Evolutionary conservation across 768 basidiomycete genomes (phyloP), one percentile per base, ranked within the genome.

Genomic region (Lentinula lateritia): DNA sequence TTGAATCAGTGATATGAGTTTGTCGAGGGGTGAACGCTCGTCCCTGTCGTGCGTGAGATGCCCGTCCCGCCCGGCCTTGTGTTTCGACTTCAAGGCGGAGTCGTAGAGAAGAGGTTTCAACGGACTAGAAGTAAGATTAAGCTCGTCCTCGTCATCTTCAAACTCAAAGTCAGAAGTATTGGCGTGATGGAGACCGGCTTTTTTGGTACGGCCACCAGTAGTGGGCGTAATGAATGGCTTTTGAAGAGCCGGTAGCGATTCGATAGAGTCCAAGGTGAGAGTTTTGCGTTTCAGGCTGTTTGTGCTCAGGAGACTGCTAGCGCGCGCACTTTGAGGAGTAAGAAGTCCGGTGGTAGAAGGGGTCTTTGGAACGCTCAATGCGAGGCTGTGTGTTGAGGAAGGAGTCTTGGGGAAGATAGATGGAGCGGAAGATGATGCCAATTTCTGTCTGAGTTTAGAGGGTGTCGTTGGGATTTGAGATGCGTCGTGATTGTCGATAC

Each of bases 1-100:
- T 64, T 94, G 92, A 0, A 96, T 76, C 16, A 93, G 74, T 2
- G 85, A 84, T 0, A 76, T 78, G 9, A 98, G 78, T 70, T 91
- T 95, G 67, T 95, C 89, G 4, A 90, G 72, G 0, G 90, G 88
- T 1, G 73, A 89, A 75, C 90, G 78, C 23, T 90, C 89, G 67
- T 93, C 91, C 42, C 92, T 78, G 58, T 89, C 90, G 4, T 89
- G 89, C 1, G 86, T 87, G 15, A 56, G 55, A 15, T 38, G 55
- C 13, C 23, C 39, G 20, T 67, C 63, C 35, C 65, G 65, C 34
- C 63, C 67, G n/a, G 16, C 39, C 50, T 48, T 52, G 45, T 15
- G 61, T 46, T 53, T 61, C 32, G 52, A 23, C 36, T 50, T 56
- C 18, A 23, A 34, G 32, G 41, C 23, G 23, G 54, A 55, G n/a